phyloP scores from a whole-genome alignment of 1,139 yeast species.

The Pichia terricola region DNA sequence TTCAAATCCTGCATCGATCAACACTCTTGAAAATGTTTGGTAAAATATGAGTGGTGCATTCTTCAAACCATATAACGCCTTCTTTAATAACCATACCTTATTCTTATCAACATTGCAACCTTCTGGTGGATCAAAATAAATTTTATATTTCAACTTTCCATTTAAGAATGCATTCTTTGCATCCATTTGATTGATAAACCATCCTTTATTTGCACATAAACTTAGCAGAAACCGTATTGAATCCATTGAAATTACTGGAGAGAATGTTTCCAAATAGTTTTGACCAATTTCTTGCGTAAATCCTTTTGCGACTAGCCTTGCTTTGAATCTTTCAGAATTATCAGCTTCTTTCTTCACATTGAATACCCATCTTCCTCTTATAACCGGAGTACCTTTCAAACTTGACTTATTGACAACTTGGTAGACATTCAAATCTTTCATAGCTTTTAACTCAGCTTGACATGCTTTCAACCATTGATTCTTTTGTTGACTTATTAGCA shows the following conservation, averaged over 20 bases:
- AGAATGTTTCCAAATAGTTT: conserved; percentile 7
- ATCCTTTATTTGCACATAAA: conserved; percentile 4
- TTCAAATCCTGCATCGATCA: not conserved
- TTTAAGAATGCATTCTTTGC: conserved; percentile 10
- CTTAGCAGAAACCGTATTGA: conserved; percentile 6
- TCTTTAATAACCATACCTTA: conserved; percentile 7
- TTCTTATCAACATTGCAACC: not conserved
- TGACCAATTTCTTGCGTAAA: conserved; percentile 6
- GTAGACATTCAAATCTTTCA: conserved; percentile 1
- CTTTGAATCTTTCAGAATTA: conserved; percentile 4
- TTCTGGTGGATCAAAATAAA: conserved; percentile 2
- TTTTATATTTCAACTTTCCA: conserved; percentile 7
- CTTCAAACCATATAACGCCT: conserved; percentile 7
- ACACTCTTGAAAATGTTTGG: not conserved
- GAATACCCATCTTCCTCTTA: conserved; percentile 5
- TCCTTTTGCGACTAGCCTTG: conserved; percentile 4
- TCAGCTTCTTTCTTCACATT: conserved; percentile 1
- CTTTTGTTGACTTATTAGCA: not conserved
- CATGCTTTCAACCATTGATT: not conserved
- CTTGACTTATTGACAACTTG: not conserved
- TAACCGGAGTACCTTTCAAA: not conserved
- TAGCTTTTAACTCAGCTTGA: not conserved
- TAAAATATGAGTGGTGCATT: conserved; percentile 4
- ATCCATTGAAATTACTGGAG: conserved; percentile 8
- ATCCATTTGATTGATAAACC: conserved; percentile 8